phyloP scores from a whole-genome alignment of 2,329 filamentous ascomycete species.

The Exophiala mesophila region DNA sequence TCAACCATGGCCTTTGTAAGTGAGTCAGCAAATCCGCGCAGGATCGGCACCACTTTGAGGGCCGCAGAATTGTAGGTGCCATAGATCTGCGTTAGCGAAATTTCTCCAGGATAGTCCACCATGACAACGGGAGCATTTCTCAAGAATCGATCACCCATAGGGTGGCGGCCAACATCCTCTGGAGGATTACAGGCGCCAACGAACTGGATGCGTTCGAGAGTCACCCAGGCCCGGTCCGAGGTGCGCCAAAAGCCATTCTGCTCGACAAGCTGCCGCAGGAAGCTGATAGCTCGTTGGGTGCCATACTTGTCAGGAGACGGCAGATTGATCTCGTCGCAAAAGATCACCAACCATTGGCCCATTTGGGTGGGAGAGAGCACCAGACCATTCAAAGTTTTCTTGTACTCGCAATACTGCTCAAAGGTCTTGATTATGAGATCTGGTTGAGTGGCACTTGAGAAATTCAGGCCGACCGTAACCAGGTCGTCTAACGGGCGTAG shows the following conservation, averaged over 20 bases:
- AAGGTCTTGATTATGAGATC: slow-evolving; percentile 98
- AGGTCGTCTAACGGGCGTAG: slow-evolving; percentile 95
- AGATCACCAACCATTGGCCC: slow-evolving; percentile 94
- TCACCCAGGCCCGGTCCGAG: slow-evolving; percentile 96
- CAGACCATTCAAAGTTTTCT: slow-evolving; percentile 94
- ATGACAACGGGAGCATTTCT: slow-evolving; percentile 97
- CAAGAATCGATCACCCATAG: slow-evolving; percentile 87
- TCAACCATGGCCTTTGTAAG: slow-evolving; percentile 97
- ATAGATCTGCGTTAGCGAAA: slow-evolving; percentile 94
- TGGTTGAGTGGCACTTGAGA: slow-evolving; percentile 96
- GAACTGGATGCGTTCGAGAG: slow-evolving; percentile 95
- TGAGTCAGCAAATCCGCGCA: slow-evolving; percentile 91
- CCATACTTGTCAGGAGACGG: slow-evolving; percentile 96
- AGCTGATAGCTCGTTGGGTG: slow-evolving; percentile 94
- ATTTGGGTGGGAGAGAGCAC: slow-evolving; percentile 95
- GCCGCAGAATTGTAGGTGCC: slow-evolving; percentile 96
- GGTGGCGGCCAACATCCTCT: slow-evolving; percentile 92
- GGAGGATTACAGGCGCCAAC: slow-evolving; percentile 98
- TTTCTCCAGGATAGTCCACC: slow-evolving; percentile 97
- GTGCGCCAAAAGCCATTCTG: slow-evolving; percentile 99
- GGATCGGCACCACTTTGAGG: slow-evolving; percentile 88
- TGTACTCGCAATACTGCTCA: slow-evolving; percentile 99
- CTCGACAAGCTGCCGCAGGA: slow-evolving; percentile 93
- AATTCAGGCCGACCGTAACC: slow-evolving; percentile 98
- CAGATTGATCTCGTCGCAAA: slow-evolving; percentile 99